Evolutionary conservation across 345 rosid genomes (phyloP).

Genomic region (Eucalyptus brandiana): DNA sequence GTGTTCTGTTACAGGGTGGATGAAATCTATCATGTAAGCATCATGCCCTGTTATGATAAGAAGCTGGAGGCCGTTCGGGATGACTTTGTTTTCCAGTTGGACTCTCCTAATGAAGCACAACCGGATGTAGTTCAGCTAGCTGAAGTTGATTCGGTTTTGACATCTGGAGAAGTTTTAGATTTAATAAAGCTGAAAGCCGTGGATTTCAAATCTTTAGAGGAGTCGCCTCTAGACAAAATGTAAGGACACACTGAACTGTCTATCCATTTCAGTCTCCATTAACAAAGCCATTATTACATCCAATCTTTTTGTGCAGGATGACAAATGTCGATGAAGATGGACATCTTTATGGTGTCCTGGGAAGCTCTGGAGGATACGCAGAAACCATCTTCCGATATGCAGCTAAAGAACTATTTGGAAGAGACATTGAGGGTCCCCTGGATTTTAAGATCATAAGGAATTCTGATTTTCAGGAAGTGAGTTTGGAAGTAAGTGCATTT

Average conservation of each 20-base stretch:
- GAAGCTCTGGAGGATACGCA: slow-evolving; percentile 93
- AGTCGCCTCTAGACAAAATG: slow-evolving; percentile 64
- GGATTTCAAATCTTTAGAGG: slow-evolving; percentile 58
- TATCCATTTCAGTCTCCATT: neutral
- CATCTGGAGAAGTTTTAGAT: slow-evolving; percentile 83
- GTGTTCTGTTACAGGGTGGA: slow-evolving; percentile 43
- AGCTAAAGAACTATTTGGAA: slow-evolving; percentile 60
- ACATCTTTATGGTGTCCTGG: slow-evolving; percentile 74
- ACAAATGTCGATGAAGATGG: slow-evolving; percentile 72
- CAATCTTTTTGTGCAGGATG: slow-evolving; percentile 24
- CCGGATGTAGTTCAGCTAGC: slow-evolving; percentile 11
- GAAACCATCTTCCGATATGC: slow-evolving; percentile 68
- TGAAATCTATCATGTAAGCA: slow-evolving; percentile 82
- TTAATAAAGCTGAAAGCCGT: slow-evolving; percentile 71
- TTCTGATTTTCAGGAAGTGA: slow-evolving; percentile 74
- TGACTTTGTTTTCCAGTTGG: slow-evolving; percentile 59
- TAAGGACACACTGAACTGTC: slow-evolving; percentile 12
- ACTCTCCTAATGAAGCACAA: slow-evolving; percentile 10
- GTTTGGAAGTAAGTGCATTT: slow-evolving; percentile 56
- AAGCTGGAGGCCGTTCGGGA: slow-evolving; percentile 94
- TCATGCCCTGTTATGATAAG: slow-evolving; percentile 98
- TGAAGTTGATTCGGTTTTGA: slow-evolving; percentile 96
- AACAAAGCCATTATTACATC: neutral
- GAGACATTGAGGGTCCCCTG: slow-evolving; percentile 46
- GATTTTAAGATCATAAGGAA: slow-evolving; percentile 67